Base-by-base conservation (phyloP, 371 early-diverging fungal genomes). In the Saksenaea oblongispora region DNA sequence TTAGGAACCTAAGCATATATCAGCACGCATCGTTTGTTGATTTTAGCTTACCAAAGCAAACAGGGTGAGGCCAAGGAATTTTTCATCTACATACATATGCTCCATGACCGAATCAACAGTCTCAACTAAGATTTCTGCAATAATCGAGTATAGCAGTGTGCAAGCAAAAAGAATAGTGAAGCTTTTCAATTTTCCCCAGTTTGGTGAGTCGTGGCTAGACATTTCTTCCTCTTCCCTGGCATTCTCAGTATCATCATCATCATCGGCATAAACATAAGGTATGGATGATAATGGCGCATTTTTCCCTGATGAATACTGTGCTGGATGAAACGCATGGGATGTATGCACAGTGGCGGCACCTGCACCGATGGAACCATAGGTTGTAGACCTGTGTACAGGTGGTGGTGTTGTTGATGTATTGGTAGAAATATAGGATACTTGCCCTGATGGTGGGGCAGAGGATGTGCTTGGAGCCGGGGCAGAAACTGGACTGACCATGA, bases 201-300 rank as follows among this genome's bases (percentile, higher is more conserved):
- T 93, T 44, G 98, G 97, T 18, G 93, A 88, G 64, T 95, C 96
- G 66, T 98, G 98, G 31, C 96, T 96, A 26, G 80, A 85, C 44
- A 72, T 84, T 28, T 80, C 86, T 36, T 87, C 85, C 1, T 84
- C 89, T n/a, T 87, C 91, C 24, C 78, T 87, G 8, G 79, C 83
- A 5, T 77, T n/a, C n/a, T n/a, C n/a, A n/a, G n/a, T 31, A 31
- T 31, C 85, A 13, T 81, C 80, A 35, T 66, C 65, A 31, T 72
- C 71, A 44, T 81, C 78, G 17, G 69, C 79, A 51, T 79, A 75
- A 0, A 70, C 59, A 53, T 59, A 64, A 0, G 70, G 31, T 15
- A 63, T 35, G 5, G 62, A 53, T 54, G 75, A 34, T 15, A 24
- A 27, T 36, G 31, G 14, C 1, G 24, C 36, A 34, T 57, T 18